Conservation (phyloP, 73 alveolate species). For the Paramecium caudatum region DNA sequence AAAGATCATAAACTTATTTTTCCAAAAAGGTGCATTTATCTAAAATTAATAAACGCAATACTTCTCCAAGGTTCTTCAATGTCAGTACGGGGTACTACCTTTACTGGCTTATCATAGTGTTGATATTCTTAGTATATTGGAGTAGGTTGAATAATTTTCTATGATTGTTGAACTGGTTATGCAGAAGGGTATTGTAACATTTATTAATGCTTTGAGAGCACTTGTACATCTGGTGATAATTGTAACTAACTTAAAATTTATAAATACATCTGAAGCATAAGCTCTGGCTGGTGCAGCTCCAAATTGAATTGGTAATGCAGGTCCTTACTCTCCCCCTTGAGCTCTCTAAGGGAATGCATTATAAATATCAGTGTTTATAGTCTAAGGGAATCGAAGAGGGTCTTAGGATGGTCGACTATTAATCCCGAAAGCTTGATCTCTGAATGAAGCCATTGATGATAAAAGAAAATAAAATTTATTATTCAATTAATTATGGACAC, state of each 20-base stretch:
- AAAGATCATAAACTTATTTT: conserved; percentile 42
- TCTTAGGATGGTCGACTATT: conserved; percentile 10
- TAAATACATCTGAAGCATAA: conserved; percentile 34
- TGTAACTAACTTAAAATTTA: not conserved
- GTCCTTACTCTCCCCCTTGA: not conserved
- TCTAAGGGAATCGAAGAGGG: conserved; percentile 4
- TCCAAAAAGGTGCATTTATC: conserved; percentile 52
- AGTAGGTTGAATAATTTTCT: not conserved
- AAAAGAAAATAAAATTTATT: conserved; percentile 34
- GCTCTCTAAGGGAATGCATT: not conserved
- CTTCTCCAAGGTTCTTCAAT: conserved; percentile 69
- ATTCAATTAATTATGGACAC: conserved; percentile 55
- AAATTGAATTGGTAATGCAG: conserved; percentile 25
- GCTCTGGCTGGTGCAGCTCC: conserved; percentile 14
- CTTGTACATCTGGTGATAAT: not conserved
- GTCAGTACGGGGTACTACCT: conserved; percentile 39
- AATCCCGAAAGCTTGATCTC: conserved; percentile 37
- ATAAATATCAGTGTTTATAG: not conserved
- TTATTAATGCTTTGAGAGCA: not conserved
- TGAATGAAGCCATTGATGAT: not conserved
- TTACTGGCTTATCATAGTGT: conserved; percentile 21
- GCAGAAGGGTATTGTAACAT: not conserved
- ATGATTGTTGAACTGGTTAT: not conserved
- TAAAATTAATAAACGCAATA: not conserved
- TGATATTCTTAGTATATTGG: conserved; percentile 22